Evolutionary conservation across 83 land plant genomes (phyloP).

Genomic region (Picea abies): DNA sequence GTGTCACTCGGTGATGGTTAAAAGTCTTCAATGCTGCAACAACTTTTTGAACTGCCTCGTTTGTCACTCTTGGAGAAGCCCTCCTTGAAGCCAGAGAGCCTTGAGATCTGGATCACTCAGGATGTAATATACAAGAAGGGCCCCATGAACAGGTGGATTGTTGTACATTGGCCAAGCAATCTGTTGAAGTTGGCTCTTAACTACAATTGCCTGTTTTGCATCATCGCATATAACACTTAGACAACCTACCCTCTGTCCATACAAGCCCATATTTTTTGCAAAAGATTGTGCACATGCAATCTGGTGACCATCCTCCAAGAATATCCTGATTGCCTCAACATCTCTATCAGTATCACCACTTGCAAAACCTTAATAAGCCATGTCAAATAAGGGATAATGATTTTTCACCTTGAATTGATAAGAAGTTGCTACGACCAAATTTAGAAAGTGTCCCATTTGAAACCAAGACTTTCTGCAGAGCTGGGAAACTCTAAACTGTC

Average conservation of each 20-base stretch:
- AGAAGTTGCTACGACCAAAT: slow-evolving; percentile 46
- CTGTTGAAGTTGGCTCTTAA: slow-evolving; percentile 87
- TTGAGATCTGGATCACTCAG: slow-evolving; percentile 78
- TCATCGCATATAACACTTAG: slow-evolving; percentile 78
- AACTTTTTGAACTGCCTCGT: too few relatives aligned
- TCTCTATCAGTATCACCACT: slow-evolving; percentile 91
- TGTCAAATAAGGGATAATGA: slow-evolving; percentile 93
- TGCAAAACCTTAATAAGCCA: slow-evolving; percentile 99
- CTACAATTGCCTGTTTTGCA: slow-evolving; percentile 65
- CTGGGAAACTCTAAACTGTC: too few relatives aligned
- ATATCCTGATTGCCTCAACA: slow-evolving; percentile 81
- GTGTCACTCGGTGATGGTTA: too few relatives aligned
- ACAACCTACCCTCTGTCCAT: slow-evolving; percentile 92
- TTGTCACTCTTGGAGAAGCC: background rate
- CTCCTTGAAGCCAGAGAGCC: slow-evolving; percentile 67
- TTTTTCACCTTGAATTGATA: slow-evolving; percentile 80
- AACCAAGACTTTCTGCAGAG: too few relatives aligned
- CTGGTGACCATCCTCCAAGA: slow-evolving; percentile 84
- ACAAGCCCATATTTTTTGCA: slow-evolving; percentile 97
- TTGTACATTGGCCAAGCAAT: slow-evolving; percentile 94
- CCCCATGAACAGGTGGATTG: slow-evolving; percentile 94
- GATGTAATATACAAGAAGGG: slow-evolving; percentile 75
- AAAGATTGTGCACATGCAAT: slow-evolving; percentile 89
- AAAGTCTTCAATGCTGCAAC: too few relatives aligned
- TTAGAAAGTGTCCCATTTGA: too few relatives aligned